Conservation (phyloP, 129 eudicot genomes). For the Gnaphalium uliginosum region DNA sequence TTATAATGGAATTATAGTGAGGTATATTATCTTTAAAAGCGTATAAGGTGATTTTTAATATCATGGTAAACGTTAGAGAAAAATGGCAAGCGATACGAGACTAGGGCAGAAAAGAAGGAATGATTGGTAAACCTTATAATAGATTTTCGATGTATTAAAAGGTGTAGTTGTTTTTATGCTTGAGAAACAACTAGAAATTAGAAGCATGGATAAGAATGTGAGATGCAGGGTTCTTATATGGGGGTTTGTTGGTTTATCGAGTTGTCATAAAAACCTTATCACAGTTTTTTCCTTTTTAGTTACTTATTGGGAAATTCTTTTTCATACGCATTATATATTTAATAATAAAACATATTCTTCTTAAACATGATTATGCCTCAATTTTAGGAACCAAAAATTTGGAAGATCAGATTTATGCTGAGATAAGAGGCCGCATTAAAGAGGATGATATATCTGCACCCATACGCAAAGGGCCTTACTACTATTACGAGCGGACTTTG, state of each 20-base stretch:
- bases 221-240: not conserved
- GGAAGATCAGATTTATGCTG: conserved; percentile 73
- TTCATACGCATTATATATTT: not conserved
- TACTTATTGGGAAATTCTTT: conserved; percentile 11
- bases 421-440: conserved; percentile 78
- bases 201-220: not conserved
- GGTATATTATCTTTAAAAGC: too few relatives aligned
- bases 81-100: not conserved
- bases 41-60: too few relatives aligned
- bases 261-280: conserved; percentile 6
- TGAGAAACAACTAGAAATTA: conserved; percentile 11
- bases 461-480: conserved; percentile 65
- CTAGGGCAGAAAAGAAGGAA: not conserved
- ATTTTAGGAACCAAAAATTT: conserved; percentile 67
- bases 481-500: conserved; percentile 76
- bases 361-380: conserved; percentile 13
- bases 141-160: not conserved
- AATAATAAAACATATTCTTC: not conserved
- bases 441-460: conserved; percentile 95
- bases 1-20: too few relatives aligned
- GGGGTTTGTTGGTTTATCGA: not conserved
- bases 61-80: too few relatives aligned
- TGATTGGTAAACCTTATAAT: not conserved
- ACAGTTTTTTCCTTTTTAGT: not conserved
- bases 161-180: not conserved